phyloP scores from a whole-genome alignment of 306 rosid genomes.

The Castanospermum australe region DNA sequence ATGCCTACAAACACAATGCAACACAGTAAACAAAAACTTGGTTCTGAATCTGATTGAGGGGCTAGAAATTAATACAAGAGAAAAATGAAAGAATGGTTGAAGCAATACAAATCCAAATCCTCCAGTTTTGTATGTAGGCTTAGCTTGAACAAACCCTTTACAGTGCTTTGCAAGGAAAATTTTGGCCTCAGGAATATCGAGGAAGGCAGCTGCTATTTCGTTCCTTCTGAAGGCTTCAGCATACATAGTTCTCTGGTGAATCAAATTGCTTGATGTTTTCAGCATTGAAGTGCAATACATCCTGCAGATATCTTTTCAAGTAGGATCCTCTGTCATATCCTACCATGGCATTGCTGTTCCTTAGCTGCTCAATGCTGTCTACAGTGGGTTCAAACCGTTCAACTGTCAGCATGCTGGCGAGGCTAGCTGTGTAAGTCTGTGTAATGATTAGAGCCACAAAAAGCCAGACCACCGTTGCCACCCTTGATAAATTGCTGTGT shows the following conservation, averaged over 20 bases:
- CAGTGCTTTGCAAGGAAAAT: conserved; percentile 48
- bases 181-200: conserved; percentile 43
- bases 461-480: conserved; percentile 54
- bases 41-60: not conserved
- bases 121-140: conserved; percentile 46
- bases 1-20: conserved; percentile 33
- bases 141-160: conserved; percentile 33
- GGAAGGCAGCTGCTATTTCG: conserved; percentile 48
- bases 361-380: conserved; percentile 29
- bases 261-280: conserved; percentile 18
- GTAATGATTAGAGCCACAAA: conserved; percentile 56
- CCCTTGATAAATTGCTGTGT: conserved; percentile 51
- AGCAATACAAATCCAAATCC: conserved; percentile 50
- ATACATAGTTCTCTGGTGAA: conserved; percentile 12
- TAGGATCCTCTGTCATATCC: conserved; percentile 50
- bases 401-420: conserved; percentile 50
- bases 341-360: conserved; percentile 26
- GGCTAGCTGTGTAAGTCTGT: conserved; percentile 55
- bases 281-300: conserved; percentile 8
- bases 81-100: not conserved
- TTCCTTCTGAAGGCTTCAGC: conserved; percentile 35
- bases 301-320: conserved; percentile 27
- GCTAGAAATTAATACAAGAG: not conserved
- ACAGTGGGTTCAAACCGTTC: conserved; percentile 50
- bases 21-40: not conserved